phyloP scores from a whole-genome alignment of 2,329 filamentous ascomycete genomes.

The Phialophora macrospora region DNA sequence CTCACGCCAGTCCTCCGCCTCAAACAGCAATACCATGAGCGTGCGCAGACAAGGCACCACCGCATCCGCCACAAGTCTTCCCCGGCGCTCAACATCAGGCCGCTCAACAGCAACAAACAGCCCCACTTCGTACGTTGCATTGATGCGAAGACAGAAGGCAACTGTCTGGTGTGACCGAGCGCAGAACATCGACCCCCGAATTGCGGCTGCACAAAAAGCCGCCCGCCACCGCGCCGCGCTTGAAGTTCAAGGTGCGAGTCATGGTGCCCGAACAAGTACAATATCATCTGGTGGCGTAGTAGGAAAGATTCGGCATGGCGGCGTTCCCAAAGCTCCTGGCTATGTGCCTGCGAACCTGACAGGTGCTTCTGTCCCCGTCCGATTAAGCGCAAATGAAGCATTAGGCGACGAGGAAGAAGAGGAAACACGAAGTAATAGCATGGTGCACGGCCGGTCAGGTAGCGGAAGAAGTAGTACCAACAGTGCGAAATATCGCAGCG shows the following conservation, averaged over 20 bases:
- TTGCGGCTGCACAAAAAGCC: conserved; percentile 79
- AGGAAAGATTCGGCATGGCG: conserved; percentile 87
- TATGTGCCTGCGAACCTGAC: conserved; percentile 77
- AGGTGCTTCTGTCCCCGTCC: conserved; percentile 83
- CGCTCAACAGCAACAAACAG: conserved; percentile 38
- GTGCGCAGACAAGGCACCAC: conserved; percentile 39
- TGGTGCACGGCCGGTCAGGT: conserved; percentile 59
- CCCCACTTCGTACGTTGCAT: conserved; percentile 72
- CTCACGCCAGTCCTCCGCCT: conserved; percentile 34
- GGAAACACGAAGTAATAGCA: conserved; percentile 38
- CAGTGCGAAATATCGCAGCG: conserved; percentile 53
- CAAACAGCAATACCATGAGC: conserved; percentile 33
- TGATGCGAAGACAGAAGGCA: conserved; percentile 96
- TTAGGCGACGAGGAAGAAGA: conserved; percentile 76
- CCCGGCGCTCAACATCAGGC: conserved; percentile 39
- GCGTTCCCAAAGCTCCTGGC: conserved; percentile 76
- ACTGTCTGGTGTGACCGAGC: conserved; percentile 98
- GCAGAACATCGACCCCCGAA: conserved; percentile 86
- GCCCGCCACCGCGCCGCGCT: conserved; percentile 85
- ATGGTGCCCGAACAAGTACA: conserved; percentile 63
- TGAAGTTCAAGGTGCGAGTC: conserved; percentile 72
- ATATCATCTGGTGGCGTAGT: conserved; percentile 60
- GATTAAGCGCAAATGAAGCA: conserved; percentile 92
- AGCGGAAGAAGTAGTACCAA: conserved; percentile 64
- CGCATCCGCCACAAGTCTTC: conserved; percentile 34